Conservation (phyloP, 2,329 filamentous ascomycete genomes). For the Cercospora sp. region DNA sequence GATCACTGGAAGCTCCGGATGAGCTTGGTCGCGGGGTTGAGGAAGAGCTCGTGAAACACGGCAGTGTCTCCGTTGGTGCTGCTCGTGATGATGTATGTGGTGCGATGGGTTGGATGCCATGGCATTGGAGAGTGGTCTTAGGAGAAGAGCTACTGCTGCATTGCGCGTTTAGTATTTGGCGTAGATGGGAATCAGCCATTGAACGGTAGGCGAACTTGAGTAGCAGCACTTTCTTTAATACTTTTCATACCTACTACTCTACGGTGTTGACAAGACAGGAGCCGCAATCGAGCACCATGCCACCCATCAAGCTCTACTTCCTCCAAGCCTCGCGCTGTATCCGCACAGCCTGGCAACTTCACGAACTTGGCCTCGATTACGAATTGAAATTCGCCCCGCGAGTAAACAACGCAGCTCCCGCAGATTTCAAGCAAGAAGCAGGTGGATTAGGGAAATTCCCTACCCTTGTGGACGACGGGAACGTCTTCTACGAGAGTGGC, state of each 20-base stretch:
- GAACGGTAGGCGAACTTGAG: neutral
- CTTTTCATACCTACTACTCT: neutral
- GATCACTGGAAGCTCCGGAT: constrained; percentile 9
- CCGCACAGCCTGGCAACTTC: constrained; percentile 50
- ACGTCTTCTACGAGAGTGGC: constrained; percentile 48
- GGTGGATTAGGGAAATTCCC: constrained; percentile 51
- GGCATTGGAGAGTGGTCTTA: neutral
- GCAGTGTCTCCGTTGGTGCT: neutral
- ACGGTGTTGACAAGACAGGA: neutral
- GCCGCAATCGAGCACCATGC: constrained; percentile 2
- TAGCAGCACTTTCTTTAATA: neutral
- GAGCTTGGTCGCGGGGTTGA: constrained; percentile 3
- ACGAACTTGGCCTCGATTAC: constrained; percentile 48
- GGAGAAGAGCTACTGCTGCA: neutral
- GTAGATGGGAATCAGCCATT: neutral
- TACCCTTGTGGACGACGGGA: constrained; percentile 44
- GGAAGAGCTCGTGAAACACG: neutral
- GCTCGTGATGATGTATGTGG: neutral
- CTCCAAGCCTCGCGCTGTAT: constrained; percentile 50
- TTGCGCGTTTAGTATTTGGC: neutral
- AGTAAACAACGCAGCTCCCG: constrained; percentile 43
- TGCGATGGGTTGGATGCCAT: neutral
- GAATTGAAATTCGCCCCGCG: constrained; percentile 44
- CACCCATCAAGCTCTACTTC: constrained; percentile 48
- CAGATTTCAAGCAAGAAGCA: constrained; percentile 45